phyloP scores from a whole-genome alignment of 2,329 filamentous ascomycete genomes.

The Colletotrichum chlorophyti region DNA sequence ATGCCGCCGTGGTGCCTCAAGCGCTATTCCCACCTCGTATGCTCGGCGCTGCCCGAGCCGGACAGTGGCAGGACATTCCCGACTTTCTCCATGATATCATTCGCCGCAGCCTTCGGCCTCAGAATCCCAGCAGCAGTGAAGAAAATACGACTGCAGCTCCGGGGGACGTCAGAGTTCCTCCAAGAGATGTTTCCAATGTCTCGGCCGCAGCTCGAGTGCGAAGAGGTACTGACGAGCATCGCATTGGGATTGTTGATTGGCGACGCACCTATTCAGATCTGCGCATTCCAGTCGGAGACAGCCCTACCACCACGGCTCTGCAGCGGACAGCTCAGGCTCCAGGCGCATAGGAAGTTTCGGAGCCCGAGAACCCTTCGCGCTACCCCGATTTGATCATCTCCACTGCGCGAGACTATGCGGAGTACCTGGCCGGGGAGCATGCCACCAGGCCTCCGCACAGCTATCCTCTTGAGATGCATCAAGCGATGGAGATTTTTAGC shows the following conservation, averaged over 20 bases:
- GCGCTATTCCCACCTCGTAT: slow-evolving; percentile 57
- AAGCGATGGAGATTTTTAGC: neutral
- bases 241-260: slow-evolving; percentile 19
- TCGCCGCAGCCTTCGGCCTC: slow-evolving; percentile 51
- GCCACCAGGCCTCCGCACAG: too few relatives aligned
- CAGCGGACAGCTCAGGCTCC: slow-evolving; percentile 39
- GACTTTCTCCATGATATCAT: slow-evolving; percentile 61
- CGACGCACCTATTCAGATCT: slow-evolving; percentile 42
- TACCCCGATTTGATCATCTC: neutral
- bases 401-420: neutral
- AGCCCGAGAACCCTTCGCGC: neutral
- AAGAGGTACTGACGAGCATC: slow-evolving; percentile 22
- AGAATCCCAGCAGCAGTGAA: slow-evolving; percentile 33
- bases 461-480: neutral
- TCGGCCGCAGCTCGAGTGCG: slow-evolving; percentile 17
- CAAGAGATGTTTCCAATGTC: too few relatives aligned
- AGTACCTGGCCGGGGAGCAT: too few relatives aligned
- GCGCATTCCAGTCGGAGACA: slow-evolving; percentile 47
- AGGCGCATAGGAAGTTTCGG: slow-evolving; percentile 34
- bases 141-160: neutral
- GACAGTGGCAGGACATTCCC: slow-evolving; percentile 65
- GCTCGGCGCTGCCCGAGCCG: slow-evolving; percentile 60
- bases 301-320: slow-evolving; percentile 25
- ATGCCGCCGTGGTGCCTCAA: slow-evolving; percentile 39
- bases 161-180: too few relatives aligned